Base-by-base conservation (phyloP, 1,284 basidiomycete genomes). In the Prillingera fragicola region DNA sequence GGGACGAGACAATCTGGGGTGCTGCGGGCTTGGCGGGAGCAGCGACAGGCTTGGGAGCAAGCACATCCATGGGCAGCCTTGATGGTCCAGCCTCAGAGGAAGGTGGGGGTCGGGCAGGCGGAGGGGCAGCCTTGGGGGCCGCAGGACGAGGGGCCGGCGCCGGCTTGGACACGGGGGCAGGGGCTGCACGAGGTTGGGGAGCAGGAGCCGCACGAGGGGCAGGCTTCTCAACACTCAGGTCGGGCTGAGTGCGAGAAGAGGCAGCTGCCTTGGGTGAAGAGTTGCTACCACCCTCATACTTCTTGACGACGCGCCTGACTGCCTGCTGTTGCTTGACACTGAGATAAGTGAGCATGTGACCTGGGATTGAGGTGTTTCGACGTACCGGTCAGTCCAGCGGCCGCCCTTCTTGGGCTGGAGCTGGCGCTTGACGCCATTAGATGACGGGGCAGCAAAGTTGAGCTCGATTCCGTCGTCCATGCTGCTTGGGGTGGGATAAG, bases 1-100 rank as follows among this genome's bases (percentile, higher is more conserved):
- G 77, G 3, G 89, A 92, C 0, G 91, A 95, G 55, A 95, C 88
- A 50, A 91, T 75, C 62, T 91, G 87, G 5, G 78, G 75, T 34
- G 45, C 45, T 15, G 47, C 41, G n/a, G 28, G 33, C 8, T 35
- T 15, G 9, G 28, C 21, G 18, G 36, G 12, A 18, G 33, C 25
- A 22, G 41, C 28, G 19, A 34, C 18, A 14, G 41, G 8, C 10
- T 18, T 22, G 15, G 41, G 23, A 13, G 32, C 24, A 2, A 18
- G 25, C 14, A 32, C 17, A 6, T 33, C 31, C 15, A 38, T 27
- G 2, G 47, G 52, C 7, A 48, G 40, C 13, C 52, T 42, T 1
- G 55, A 55, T 1, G 54, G 56, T 13, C 58, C 54, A 10, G 54
- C 54, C 15, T 50, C 42, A 5, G 48, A 28, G n/a, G 44, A 38